Percentiles rank a stretch among this genome's conserved stretches.
Evolutionary conservation across 1,139 yeast genomes (phyloP).

Genomic region (Diutina pseudorugosa): DNA sequence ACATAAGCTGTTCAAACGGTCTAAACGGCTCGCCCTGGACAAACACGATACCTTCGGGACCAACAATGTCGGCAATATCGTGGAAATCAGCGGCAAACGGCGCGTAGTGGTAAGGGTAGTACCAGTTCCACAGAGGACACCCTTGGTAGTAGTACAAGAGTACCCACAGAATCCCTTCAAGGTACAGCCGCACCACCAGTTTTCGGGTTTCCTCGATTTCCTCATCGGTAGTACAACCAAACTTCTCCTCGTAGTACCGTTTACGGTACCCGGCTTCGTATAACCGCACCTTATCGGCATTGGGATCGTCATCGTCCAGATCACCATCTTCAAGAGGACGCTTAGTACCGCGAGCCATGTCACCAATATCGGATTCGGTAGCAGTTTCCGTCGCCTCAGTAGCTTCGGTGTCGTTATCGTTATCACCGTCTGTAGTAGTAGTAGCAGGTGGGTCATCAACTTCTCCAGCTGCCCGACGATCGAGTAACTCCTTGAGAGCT

Average conservation of each 20-base stretch:
- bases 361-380: conserved; percentile 42
- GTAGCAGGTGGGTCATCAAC: conserved; percentile 51
- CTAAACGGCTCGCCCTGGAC: conserved; percentile 68
- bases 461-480: conserved; percentile 31
- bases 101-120: conserved; percentile 75
- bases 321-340: conserved; percentile 51
- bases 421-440: too few species aligned
- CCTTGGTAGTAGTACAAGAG: conserved; percentile 82
- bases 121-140: conserved; percentile 94
- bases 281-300: conserved; percentile 68
- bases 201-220: conserved; percentile 35
- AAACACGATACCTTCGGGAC: conserved; percentile 35
- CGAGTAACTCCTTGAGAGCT: conserved; percentile 37
- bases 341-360: conserved; percentile 54
- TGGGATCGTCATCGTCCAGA: conserved; percentile 52
- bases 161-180: conserved; percentile 96
- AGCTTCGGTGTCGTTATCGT: conserved; percentile 57
- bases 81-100: conserved; percentile 84
- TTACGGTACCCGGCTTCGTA: conserved; percentile 33
- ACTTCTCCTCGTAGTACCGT: conserved; percentile 61
- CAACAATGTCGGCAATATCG: conserved; percentile 25
- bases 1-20: conserved; percentile 97
- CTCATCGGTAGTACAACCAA: conserved; percentile 50
- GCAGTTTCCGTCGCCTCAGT: conserved; percentile 34
- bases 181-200: conserved; percentile 65